These are phyloP conservation scores for Aspergillus persii DNA, from an alignment of 2,329 filamentous ascomycete genomes.

Conservation along the genomic window DNA sequence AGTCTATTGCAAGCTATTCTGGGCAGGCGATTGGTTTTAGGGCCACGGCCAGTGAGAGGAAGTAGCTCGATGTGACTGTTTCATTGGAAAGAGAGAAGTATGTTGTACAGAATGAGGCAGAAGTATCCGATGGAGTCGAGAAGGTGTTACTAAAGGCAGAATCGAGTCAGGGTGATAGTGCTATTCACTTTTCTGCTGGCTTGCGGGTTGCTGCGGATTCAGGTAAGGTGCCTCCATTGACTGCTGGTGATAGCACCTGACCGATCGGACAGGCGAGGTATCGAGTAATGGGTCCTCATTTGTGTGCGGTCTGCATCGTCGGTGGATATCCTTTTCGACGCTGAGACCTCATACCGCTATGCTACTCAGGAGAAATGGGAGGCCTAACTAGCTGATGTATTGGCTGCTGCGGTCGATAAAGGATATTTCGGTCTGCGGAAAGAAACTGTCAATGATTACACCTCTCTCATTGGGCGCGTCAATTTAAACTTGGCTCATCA, in stretches of 20 bases:
- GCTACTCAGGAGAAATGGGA: neutral
- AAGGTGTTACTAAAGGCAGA: neutral
- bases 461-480: neutral
- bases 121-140: neutral
- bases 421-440: neutral
- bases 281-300: neutral
- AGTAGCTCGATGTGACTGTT: neutral
- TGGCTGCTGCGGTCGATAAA: neutral
- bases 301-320: neutral
- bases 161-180: neutral
- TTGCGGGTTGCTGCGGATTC: neutral
- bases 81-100: conserved; percentile 2
- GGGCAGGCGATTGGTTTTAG: conserved; percentile 7
- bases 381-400: neutral
- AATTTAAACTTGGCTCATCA: conserved; percentile 2
- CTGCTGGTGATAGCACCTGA: neutral
- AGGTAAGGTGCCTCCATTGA: neutral
- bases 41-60: conserved; percentile 1
- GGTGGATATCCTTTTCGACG: conserved; percentile 8
- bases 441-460: conserved; percentile 4
- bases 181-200: neutral
- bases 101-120: neutral
- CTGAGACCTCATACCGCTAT: conserved; percentile 10
- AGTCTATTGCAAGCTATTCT: conserved; percentile 14
- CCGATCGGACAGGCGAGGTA: neutral